Conservation (phyloP, 1,139 yeast species). For the Wickerhamomyces sp. region DNA sequence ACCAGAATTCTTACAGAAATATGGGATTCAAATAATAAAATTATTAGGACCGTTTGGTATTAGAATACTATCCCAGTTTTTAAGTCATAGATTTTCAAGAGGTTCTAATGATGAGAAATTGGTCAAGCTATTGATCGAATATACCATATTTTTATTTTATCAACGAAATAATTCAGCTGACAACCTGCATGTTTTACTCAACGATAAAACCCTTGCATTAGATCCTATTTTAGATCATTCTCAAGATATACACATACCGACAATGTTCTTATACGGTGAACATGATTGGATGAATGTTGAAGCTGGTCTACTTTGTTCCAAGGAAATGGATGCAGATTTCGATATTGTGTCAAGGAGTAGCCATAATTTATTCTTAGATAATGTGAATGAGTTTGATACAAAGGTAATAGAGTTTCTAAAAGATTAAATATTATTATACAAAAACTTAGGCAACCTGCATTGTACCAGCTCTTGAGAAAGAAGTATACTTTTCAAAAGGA, state of each 20-base stretch:
- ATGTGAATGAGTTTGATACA: slow-evolving; percentile 56
- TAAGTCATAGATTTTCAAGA: slow-evolving; percentile 42
- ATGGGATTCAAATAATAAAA: slow-evolving; percentile 43
- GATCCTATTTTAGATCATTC: slow-evolving; percentile 71
- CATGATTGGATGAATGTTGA: slow-evolving; percentile 82
- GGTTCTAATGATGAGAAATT: slow-evolving; percentile 21
- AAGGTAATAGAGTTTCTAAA: slow-evolving; percentile 41
- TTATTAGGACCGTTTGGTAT: slow-evolving; percentile 57
- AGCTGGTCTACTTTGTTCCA: slow-evolving; percentile 52
- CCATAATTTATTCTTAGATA: slow-evolving; percentile 77
- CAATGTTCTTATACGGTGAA: slow-evolving; percentile 70
- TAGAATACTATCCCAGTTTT: slow-evolving; percentile 52
- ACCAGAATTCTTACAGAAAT: slow-evolving; percentile 25
- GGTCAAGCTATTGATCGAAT: slow-evolving; percentile 23
- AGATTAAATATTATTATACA: not conserved
- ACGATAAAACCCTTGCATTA: slow-evolving; percentile 49
- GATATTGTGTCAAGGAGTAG: slow-evolving; percentile 55
- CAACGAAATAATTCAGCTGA: slow-evolving; percentile 19
- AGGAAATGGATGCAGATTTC: slow-evolving; percentile 31
- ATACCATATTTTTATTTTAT: slow-evolving; percentile 25
- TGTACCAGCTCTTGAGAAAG: slow-evolving; percentile 43
- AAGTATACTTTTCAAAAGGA: slow-evolving; percentile 60
- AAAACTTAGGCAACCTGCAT: slow-evolving; percentile 10
- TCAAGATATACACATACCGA: slow-evolving; percentile 33
- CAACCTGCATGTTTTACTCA: slow-evolving; percentile 13